Base-by-base conservation (phyloP, 805 yeast species). In the Clavispora santaluciae region DNA sequence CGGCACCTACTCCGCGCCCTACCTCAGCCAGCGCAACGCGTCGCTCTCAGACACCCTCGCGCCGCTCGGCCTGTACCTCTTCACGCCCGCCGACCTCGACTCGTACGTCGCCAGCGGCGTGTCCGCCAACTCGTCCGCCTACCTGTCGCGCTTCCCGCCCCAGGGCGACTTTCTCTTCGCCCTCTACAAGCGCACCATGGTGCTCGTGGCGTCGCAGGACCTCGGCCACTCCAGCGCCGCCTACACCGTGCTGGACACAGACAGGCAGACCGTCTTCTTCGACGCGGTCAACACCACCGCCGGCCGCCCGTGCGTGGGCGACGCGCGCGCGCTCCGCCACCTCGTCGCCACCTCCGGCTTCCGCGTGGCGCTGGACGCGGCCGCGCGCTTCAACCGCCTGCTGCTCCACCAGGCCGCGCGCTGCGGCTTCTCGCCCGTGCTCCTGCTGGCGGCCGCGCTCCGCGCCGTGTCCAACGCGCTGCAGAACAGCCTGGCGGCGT, bases 351-450 rank as follows among this genome's bases (percentile, higher is more conserved):
- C 39, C 7, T 39, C 59, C 3, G 57, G 53, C 24, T 68, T 67
- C 44, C 44, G 64, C 23, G 55, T 51, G 36, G 53, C 61, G 6
- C 21, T 53, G 7, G 81, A 81, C 22, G 50, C 56, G 1, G 50
- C 46, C 0, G 25, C 34, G 10, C 64, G 68, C 1, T 82, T 76
- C 53, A 59, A 73, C 0, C 48, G 63, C 12, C 44, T 42, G 0
- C 48, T 73, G 1, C 61, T 80, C 29, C 52, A 55, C 29, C 48
- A 61, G 2, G 68, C 68, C 33, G 56, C 80, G 4, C 43, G 59
- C 16, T 71, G 82, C 50, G 97, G 96, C 0, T 74, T 66, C 39
- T 72, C 86, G 0, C 88, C 95, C 0, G 70, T 87, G 0, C 56
- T 88, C 22, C 20, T 15, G 31, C 31, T 15, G 20, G 16, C 4